These are phyloP conservation scores for Desmodesmus armatus DNA, from an alignment of 139 green algal genomes.

Conservation along the genomic window DNA sequence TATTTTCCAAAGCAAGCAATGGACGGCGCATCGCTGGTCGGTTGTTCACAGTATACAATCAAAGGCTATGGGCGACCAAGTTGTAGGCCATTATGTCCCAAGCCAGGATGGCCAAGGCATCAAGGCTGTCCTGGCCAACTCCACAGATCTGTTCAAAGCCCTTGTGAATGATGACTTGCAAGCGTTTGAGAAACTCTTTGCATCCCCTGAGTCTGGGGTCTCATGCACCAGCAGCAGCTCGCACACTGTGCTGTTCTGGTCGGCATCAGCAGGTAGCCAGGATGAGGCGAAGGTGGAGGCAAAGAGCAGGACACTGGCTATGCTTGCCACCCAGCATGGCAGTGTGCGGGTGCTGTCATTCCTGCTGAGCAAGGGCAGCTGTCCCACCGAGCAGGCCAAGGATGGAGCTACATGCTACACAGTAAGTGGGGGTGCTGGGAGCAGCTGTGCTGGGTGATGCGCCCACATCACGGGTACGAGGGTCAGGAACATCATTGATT, in stretches of 20 bases:
- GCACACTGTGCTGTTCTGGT: slow-evolving; percentile 55
- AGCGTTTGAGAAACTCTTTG: slow-evolving; percentile 41
- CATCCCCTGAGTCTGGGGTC: slow-evolving; percentile 27
- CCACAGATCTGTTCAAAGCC: slow-evolving; percentile 52
- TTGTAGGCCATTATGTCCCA: slow-evolving; percentile 59
- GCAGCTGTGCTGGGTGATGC: too few species aligned
- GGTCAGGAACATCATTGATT: not conserved
- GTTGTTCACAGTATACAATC: too few species aligned
- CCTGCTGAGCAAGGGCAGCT: slow-evolving; percentile 52
- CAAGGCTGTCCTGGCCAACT: slow-evolving; percentile 53
- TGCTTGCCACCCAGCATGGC: slow-evolving; percentile 58
- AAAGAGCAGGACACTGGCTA: slow-evolving; percentile 57
- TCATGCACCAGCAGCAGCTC: slow-evolving; percentile 4
- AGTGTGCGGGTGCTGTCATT: slow-evolving; percentile 49
- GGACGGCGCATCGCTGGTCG: too few species aligned
- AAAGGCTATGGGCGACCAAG: too few species aligned
- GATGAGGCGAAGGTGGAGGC: slow-evolving; percentile 46
- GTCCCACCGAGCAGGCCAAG: slow-evolving; percentile 37
- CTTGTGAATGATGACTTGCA: slow-evolving; percentile 58
- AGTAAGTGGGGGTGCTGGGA: not conserved
- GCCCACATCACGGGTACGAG: not conserved
- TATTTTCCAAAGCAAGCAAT: too few species aligned
- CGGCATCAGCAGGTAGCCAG: slow-evolving; percentile 31
- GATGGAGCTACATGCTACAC: slow-evolving; percentile 56
- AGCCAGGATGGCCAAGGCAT: too few species aligned